phyloP scores from a whole-genome alignment of 2,329 filamentous ascomycete genomes.

The Neonectria magnoliae region DNA sequence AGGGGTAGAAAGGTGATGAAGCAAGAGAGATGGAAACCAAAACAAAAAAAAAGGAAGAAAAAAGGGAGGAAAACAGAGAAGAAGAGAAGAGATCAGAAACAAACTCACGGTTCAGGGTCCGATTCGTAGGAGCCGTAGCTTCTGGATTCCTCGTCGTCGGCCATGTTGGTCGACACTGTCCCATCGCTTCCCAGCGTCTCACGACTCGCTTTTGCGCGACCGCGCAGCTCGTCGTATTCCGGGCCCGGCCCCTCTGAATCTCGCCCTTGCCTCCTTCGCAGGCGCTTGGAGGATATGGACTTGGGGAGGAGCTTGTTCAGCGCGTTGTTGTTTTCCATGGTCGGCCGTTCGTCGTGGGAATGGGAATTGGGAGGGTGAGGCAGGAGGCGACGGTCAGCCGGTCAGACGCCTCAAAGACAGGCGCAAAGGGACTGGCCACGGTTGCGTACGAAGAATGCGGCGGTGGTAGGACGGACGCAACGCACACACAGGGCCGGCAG shows the following conservation, averaged over 20 bases:
- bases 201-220: slow-evolving; percentile 50
- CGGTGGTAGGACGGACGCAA: slow-evolving; percentile 6
- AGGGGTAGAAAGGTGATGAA: neutral
- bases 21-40: neutral
- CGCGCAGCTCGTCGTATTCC: slow-evolving; percentile 44
- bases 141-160: slow-evolving; percentile 47
- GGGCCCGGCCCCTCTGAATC: slow-evolving; percentile 44
- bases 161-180: slow-evolving; percentile 43
- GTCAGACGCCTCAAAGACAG: slow-evolving; percentile 9
- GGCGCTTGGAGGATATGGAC: slow-evolving; percentile 59
- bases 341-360: slow-evolving; percentile 10
- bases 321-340: slow-evolving; percentile 46
- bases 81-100: slow-evolving; percentile 8
- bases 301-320: slow-evolving; percentile 65
- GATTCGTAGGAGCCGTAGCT: slow-evolving; percentile 50
- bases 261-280: slow-evolving; percentile 58
- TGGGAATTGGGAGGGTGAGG: slow-evolving; percentile 11
- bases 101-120: slow-evolving; percentile 46
- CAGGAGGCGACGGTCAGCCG: slow-evolving; percentile 10
- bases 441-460: slow-evolving; percentile 25
- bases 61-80: slow-evolving; percentile 11
- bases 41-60: neutral
- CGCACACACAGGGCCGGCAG: neutral
- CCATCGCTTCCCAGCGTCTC: slow-evolving; percentile 51
- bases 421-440: slow-evolving; percentile 24